Conservation (phyloP, 352 stramenopile species). For the Phytopythium chamaehyphon region DNA sequence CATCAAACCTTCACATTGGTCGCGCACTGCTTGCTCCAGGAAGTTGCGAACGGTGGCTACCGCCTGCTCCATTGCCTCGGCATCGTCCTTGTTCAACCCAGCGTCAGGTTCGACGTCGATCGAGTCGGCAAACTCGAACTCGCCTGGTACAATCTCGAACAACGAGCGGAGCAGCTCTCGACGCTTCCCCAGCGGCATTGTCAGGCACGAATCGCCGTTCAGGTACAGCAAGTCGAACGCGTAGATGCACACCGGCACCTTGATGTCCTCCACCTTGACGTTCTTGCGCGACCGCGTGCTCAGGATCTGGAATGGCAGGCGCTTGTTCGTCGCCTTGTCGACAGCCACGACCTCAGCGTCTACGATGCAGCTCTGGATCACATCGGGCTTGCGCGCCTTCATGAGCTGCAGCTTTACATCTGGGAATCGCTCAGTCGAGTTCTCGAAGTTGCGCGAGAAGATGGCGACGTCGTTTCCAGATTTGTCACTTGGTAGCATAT, state of each 20-base stretch:
- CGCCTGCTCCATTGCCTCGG: slow-evolving; percentile 84
- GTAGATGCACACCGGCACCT: slow-evolving; percentile 92
- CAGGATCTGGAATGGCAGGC: slow-evolving; percentile 98
- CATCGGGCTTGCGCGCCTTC: slow-evolving; percentile 42
- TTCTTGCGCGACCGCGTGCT: slow-evolving; percentile 97
- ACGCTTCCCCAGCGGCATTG: slow-evolving; percentile 86
- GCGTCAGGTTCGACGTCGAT: slow-evolving; percentile 83
- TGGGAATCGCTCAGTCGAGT: slow-evolving; percentile 97
- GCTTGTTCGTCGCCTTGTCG: slow-evolving; percentile 93
- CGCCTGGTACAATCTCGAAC: slow-evolving; percentile 91
- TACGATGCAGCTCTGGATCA: slow-evolving; percentile 93
- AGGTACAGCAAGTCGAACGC: slow-evolving; percentile 99
- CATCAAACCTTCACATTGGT: slow-evolving; percentile 97
- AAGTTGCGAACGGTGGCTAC: slow-evolving; percentile 89
- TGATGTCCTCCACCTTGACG: slow-evolving; percentile 87
- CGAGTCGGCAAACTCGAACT: slow-evolving; percentile 94
- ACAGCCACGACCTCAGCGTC: slow-evolving; percentile 99
- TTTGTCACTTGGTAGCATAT: slow-evolving; percentile 84
- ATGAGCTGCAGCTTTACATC: slow-evolving; percentile 78
- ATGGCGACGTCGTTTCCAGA: slow-evolving; percentile 80
- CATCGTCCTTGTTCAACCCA: slow-evolving; percentile 84
- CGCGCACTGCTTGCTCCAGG: slow-evolving; percentile 92
- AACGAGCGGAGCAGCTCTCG: slow-evolving; percentile 88
- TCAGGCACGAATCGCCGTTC: slow-evolving; percentile 94
- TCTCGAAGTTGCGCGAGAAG: slow-evolving; percentile 98